Evolutionary conservation across 352 stramenopile species (phyloP).

Genomic region (Phytophthora palmivora): DNA sequence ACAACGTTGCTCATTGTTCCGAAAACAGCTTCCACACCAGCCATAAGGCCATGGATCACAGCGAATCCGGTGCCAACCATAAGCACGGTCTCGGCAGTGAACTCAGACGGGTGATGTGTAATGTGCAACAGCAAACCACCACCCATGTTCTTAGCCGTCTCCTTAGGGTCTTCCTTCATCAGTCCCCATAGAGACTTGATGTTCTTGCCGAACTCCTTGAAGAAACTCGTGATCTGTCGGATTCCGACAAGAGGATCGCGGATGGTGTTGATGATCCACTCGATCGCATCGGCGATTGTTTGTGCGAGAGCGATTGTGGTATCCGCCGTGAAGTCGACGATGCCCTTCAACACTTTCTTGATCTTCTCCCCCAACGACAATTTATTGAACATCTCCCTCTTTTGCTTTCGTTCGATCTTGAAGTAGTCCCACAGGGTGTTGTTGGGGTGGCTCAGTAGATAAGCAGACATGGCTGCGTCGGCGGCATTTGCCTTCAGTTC

Average conservation of each 20-base stretch:
- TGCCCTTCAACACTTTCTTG: conserved; percentile 14
- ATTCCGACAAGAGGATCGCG: conserved; percentile 23
- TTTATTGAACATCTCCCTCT: conserved; percentile 1
- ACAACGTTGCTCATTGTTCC: conserved; percentile 32
- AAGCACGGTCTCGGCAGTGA: conserved; percentile 34
- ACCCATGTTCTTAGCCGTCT: conserved; percentile 31
- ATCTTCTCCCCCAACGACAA: too few species aligned
- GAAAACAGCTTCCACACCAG: conserved; percentile 24
- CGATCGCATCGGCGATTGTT: conserved; percentile 21
- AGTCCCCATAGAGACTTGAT: conserved; percentile 24
- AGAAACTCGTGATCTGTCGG: conserved; percentile 19
- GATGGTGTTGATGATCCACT: conserved; percentile 32
- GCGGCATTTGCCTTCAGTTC: conserved; percentile 33
- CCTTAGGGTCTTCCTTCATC: conserved; percentile 32
- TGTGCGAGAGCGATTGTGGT: conserved; percentile 22
- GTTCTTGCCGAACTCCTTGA: conserved; percentile 27
- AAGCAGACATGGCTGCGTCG: conserved; percentile 30
- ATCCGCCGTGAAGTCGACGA: conserved; percentile 24
- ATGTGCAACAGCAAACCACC: conserved; percentile 37
- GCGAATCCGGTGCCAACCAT: conserved; percentile 25
- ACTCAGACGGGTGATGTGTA: conserved; percentile 31
- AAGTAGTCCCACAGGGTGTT: conserved; percentile 41
- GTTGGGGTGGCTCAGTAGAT: conserved; percentile 34
- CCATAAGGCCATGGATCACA: conserved; percentile 31
- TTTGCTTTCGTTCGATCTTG: conserved; percentile 32